Base-by-base conservation (phyloP, 176 grass and related monocot species). In the Pharus latifolius region DNA sequence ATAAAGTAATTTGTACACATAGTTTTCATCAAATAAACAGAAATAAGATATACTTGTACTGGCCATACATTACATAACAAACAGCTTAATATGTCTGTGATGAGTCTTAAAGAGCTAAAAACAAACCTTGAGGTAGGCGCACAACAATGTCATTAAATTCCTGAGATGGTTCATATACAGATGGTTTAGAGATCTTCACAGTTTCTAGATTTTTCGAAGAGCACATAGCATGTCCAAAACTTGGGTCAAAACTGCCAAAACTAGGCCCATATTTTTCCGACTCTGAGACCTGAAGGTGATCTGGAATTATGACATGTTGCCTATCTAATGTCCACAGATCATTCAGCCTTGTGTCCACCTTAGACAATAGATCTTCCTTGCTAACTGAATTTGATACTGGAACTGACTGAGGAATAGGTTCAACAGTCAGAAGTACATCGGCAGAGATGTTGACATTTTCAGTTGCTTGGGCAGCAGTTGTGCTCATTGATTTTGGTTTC, bases 231-330 rank as follows among this genome's bases (percentile, higher is more conserved):
- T 86, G 63, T 52, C 76, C 63, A 79, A 80, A 91, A 82, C 70
- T 80, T 41, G 41, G 45, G 20, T 85, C 85, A 65, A 96, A 96
- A 71, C 92, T 96, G 73, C 92, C 92, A 31, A 96, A 96, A 83
- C 80, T 96, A 29, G 92, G 74, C 22, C 85, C 85, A 62, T 86
- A 86, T 67, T 82, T 91, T 63, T 91, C 92, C 4, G 92, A 91
- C 34, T 89, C 88, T 30, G 85, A 66, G 49, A 96, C 92, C 56
- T 96, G 88, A 80, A 96, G 88, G 56, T 92, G 88, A 40, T 96
- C 80, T 47, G 92, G 92, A 78, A 96, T 96, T 46, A 96, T 89
- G 33, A 96, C 88, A 70, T 96, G 77, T 54, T 82, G 88, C 67
- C 84, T 86, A 57, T 92, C 79, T n/a, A 27, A 83, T 49, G 87